A percentile compares a stretch with the other conserved stretches of the same genome.
Conservation (phyloP, 108 stramenopile species). For the Cyclotella distinguenda region DNA sequence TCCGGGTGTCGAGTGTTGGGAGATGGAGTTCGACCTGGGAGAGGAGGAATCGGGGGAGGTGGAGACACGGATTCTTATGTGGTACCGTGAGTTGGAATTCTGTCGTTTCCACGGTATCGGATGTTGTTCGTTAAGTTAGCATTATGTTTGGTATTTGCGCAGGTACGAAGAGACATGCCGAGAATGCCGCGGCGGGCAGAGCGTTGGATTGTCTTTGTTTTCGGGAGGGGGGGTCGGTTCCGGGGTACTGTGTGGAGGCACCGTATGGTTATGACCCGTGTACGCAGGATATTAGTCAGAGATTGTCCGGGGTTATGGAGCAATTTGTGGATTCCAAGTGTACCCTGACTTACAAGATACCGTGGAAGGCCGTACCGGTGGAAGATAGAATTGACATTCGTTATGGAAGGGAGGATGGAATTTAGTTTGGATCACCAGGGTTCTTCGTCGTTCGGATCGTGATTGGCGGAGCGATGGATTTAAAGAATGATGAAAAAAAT, state of each 20-base stretch:
- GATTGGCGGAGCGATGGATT: too few relatives aligned
- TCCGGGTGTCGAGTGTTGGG: neutral
- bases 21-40: neutral
- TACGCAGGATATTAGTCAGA: neutral
- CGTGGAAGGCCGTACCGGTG: neutral
- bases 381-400: constrained; percentile 7
- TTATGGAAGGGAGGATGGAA: neutral
- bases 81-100: constrained; percentile 13
- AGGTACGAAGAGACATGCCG: constrained; percentile 21
- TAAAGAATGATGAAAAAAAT: too few relatives aligned
- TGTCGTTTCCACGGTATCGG: neutral
- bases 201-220: constrained; percentile 11
- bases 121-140: too few relatives aligned
- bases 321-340: neutral
- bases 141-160: neutral
- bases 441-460: too few relatives aligned
- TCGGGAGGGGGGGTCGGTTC: neutral
- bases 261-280: constrained; percentile 4
- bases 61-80: neutral
- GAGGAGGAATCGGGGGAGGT: neutral
- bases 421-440: too few relatives aligned
- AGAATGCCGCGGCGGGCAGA: constrained; percentile 19
- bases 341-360: neutral
- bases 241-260: constrained; percentile 4
- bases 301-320: constrained; percentile 3